phyloP scores from a whole-genome alignment of 768 basidiomycete genomes.

The Floccularia luteovirens region DNA sequence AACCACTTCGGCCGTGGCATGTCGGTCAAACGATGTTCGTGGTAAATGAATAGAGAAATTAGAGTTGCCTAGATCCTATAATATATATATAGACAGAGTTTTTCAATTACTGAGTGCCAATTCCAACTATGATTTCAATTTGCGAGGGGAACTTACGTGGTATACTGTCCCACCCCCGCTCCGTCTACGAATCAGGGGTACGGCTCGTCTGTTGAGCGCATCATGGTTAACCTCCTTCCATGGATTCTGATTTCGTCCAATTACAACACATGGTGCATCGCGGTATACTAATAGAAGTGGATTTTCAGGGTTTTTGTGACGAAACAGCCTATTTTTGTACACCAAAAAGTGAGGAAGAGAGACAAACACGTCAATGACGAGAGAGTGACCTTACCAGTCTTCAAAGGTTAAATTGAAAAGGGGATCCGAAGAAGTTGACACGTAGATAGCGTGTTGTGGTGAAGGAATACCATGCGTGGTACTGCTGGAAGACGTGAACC shows the following conservation, averaged over 20 bases:
- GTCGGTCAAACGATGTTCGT: constrained; percentile 70
- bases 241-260: constrained; percentile 95
- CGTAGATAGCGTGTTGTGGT: constrained; percentile 48
- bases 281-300: constrained; percentile 86
- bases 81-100: too few relatives aligned
- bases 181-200: constrained; percentile 71
- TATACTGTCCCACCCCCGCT: constrained; percentile 97
- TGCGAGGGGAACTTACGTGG: constrained; percentile 63
- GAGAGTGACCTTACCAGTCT: constrained; percentile 80
- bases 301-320: constrained; percentile 54
- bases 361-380: constrained; percentile 1
- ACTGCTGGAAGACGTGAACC: too few relatives aligned
- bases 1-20: constrained; percentile 70
- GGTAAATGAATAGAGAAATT: constrained; percentile 95
- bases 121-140: too few relatives aligned
- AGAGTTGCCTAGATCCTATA: constrained; percentile 91
- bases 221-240: constrained; percentile 93
- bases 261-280: constrained; percentile 83
- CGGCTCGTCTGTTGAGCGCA: constrained; percentile 35
- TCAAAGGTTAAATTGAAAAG: constrained; percentile 89
- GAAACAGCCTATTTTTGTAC: constrained; percentile 38
- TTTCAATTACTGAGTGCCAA: too few relatives aligned
- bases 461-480: too few relatives aligned
- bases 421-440: constrained; percentile 74
- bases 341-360: background rate